Conservation (phyloP, 169 alveolate species). For the Theileria sp. region DNA sequence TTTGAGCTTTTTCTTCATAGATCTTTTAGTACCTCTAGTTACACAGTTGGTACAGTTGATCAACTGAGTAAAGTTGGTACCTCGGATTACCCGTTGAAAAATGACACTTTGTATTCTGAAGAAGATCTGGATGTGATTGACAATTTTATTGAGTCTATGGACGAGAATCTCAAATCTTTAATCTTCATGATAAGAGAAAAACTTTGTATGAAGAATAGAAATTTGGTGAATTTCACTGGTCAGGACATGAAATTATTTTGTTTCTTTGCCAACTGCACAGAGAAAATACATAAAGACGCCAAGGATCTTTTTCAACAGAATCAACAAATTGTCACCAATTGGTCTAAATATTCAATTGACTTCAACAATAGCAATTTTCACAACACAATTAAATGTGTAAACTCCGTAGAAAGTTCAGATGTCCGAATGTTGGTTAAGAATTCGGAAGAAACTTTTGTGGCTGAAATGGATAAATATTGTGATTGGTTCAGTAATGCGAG, state of each 20-base stretch:
- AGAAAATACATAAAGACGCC: not conserved
- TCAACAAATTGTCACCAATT: not conserved
- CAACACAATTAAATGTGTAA: not conserved
- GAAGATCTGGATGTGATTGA: not conserved
- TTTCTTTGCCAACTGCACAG: not conserved
- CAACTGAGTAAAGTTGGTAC: no score
- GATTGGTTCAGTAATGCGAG: not conserved
- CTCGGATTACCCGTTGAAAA: not conserved
- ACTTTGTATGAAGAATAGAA: slow-evolving; percentile 7
- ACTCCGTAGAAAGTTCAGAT: not conserved
- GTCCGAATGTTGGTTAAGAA: not conserved
- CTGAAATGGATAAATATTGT: not conserved
- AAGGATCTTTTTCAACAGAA: not conserved
- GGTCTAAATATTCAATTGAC: not conserved
- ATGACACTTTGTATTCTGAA: not conserved
- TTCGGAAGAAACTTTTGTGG: not conserved
- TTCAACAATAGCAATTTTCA: not conserved
- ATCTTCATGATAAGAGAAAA: not conserved
- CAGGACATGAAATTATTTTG: not conserved
- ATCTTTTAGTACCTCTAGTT: not conserved
- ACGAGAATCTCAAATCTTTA: not conserved
- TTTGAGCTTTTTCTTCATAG: slow-evolving; percentile 11
- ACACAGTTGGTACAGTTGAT: not conserved
- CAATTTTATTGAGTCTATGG: not conserved
- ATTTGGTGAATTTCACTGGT: slow-evolving; percentile 1